Evolutionary conservation across 345 rosid genomes (phyloP).

Genomic region (Bruguiera parviflora): DNA sequence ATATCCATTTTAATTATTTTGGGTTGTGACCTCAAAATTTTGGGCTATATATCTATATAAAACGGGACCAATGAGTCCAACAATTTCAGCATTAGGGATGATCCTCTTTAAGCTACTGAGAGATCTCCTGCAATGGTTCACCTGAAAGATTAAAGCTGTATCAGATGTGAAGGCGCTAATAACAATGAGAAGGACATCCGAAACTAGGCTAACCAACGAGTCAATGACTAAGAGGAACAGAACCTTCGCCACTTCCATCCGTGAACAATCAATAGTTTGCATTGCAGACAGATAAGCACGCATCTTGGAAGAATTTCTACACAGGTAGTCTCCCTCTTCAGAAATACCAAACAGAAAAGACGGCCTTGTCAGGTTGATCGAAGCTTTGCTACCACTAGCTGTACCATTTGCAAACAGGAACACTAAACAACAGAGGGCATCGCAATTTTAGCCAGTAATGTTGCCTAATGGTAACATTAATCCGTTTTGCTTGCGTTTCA

Average conservation of each 20-base stretch:
- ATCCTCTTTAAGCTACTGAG: conserved; percentile 7
- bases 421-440: not conserved
- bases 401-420: conserved; percentile 14
- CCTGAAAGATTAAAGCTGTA: conserved; percentile 30
- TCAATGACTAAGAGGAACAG: not conserved
- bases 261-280: conserved; percentile 31
- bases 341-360: conserved; percentile 40
- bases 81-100: conserved; percentile 12
- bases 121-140: conserved; percentile 28
- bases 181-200: not conserved
- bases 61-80: too few species aligned
- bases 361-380: conserved; percentile 35
- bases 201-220: not conserved
- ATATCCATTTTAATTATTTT: too few species aligned
- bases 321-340: conserved; percentile 35
- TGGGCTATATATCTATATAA: too few species aligned
- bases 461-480: too few species aligned
- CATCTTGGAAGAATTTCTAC: conserved; percentile 32
- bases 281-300: conserved; percentile 32
- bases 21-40: too few species aligned
- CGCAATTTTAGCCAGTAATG: too few species aligned
- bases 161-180: not conserved
- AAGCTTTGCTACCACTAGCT: conserved; percentile 51
- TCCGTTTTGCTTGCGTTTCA: too few species aligned
- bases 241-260: conserved; percentile 42